Evolutionary conservation across 2,329 filamentous ascomycete genomes (phyloP), one percentile per base, ranked within the genome.

Genomic region (Microdochium nivale): DNA sequence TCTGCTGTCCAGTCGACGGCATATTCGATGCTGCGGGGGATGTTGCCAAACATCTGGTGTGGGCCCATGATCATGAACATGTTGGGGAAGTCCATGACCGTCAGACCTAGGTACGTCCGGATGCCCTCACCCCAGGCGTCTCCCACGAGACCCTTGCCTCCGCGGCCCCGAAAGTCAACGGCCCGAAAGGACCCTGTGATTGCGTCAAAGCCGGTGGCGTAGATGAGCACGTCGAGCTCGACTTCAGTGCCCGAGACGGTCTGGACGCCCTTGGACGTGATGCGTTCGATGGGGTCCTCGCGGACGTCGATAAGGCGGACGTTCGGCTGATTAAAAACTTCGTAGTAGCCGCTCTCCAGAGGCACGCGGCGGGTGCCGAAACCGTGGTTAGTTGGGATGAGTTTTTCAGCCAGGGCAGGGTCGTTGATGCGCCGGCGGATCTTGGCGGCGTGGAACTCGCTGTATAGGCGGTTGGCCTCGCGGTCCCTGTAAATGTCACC

Each of bases 341-440:
- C 73, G 54, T 73, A 78, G 57, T 77, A 80, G 4, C 65, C 63
- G 25, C 69, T 64, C 51, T 79, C 77, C 0, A 79, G 65, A 0
- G 68, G 70, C 0, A 70, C 67, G 0, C 75, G 67, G 54, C 74
- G 76, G 3, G 65, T 67, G 9, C 71, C 72, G 57, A 72, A 79
- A 2, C 67, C 64, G 51, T 79, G 71, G 8, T 54, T 59, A 49
- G 62, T 67, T 1, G 68, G 68, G 13, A 65, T 64, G 11, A 71
- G 59, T 49, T 64, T 63, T 16, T 67, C 64, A 3, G 65, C 65
- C 43, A 65, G 61, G 10, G 53, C 55, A 1, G 67, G 67, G 53
- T 73, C 68, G 16, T 67, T 53, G 43, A 70, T 55, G 7, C 64
- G 58, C 19, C 55, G 54, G 11, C 65, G 62, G 23, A 71, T 70